phyloP scores from a whole-genome alignment of 257 asterid species.

The Mentha longifolia region DNA sequence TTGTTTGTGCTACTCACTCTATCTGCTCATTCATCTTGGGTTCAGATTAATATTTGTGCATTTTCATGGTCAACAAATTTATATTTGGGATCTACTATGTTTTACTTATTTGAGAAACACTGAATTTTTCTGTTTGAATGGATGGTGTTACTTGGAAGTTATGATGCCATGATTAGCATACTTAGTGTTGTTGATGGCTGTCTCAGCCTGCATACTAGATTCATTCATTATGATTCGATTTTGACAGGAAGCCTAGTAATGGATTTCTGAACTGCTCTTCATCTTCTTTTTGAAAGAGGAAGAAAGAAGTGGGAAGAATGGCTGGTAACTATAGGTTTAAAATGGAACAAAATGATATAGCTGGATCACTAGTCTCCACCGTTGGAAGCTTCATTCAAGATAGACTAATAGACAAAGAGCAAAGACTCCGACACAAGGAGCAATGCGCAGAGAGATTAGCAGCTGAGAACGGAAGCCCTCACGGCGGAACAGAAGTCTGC shows the following conservation, averaged over 20 bases:
- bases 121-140: not conserved
- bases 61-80: not conserved
- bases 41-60: not conserved
- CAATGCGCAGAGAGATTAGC: conserved; percentile 83
- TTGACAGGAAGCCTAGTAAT: not conserved
- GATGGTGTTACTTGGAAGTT: not conserved
- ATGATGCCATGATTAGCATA: no score
- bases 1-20: not conserved
- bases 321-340: conserved; percentile 54
- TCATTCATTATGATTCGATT: no score
- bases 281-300: not conserved
- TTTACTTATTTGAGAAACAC: not conserved
- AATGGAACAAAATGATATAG: conserved; percentile 70
- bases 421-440: conserved; percentile 63
- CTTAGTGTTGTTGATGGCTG: no score
- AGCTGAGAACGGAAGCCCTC: conserved; percentile 59
- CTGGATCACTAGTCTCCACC: conserved; percentile 49
- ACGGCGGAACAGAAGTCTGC: conserved; percentile 48
- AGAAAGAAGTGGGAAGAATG: conserved; percentile 28
- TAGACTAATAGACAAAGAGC: conserved; percentile 53
- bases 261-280: conserved; percentile 27
- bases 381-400: conserved; percentile 69
- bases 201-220: no score
- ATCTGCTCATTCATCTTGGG: not conserved
- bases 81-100: not conserved